Conservation (phyloP, 306 rosid species). For the Ormosia semicastrata region DNA sequence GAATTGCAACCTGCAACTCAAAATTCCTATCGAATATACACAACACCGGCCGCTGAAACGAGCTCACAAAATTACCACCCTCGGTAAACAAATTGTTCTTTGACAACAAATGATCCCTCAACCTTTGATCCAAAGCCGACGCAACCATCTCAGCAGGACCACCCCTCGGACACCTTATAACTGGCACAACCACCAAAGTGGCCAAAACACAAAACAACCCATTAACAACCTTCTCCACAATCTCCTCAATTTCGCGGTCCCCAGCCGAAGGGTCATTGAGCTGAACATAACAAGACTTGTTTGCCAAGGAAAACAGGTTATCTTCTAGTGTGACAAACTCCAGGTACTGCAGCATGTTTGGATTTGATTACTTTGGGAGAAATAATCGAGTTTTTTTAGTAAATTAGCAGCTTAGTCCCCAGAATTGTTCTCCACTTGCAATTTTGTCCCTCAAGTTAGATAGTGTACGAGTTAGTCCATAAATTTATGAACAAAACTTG, state of each 20-base stretch:
- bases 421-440: background rate
- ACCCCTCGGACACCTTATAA: conserved; percentile 80
- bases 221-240: conserved; percentile 67
- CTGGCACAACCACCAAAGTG: conserved; percentile 77
- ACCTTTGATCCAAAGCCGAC: conserved; percentile 76
- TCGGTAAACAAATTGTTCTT: conserved; percentile 86
- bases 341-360: conserved; percentile 44
- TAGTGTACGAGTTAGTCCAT: no score
- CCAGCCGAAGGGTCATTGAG: conserved; percentile 93
- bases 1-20: conserved; percentile 87
- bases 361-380: background rate
- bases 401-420: background rate
- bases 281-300: conserved; percentile 70
- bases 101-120: conserved; percentile 83
- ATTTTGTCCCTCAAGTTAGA: no score
- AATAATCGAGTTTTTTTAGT: no score
- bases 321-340: conserved; percentile 91
- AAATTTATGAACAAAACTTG: no score
- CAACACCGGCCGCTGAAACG: conserved; percentile 89
- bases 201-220: conserved; percentile 93
- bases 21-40: conserved; percentile 89
- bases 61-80: conserved; percentile 67
- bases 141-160: conserved; percentile 99
- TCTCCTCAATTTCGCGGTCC: conserved; percentile 89
- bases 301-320: conserved; percentile 77